Evolutionary conservation across 345 rosid genomes (phyloP), one percentile per base, ranked within the genome.

Genomic region (Chamaenerion angustifolium): DNA sequence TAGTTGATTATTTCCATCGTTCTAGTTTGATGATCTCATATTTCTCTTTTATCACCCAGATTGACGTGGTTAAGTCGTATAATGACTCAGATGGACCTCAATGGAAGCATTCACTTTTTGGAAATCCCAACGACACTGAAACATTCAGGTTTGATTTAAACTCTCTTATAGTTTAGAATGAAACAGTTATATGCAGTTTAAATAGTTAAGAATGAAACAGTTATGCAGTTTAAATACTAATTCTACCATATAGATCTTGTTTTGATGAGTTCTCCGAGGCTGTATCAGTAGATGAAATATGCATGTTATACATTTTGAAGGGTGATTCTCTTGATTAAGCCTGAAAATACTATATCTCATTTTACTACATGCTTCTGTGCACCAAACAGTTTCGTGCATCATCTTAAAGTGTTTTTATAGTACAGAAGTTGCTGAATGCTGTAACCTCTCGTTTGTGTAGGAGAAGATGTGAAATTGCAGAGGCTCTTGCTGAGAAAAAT

Each of bases 81-180:
- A 83, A 60, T 61, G 95, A 90, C 61, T 68, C 86, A 1, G 95
- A 86, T 56, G 80, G 87, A 48, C 81, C 78, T 35, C 96, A 81
- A 62, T 86, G 98, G 96, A 83, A 74, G 69, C 85, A 64, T 69
- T 90, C 98, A 43, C 86, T 83, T 52, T 90, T 90, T 69, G 96
- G 96, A 65, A 90, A 90, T 71, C 98, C 98, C 65, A 90, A 73
- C 70, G 98, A 90, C 61, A 60, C 73, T 25, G 98, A 90, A 61
- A 90, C 98, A 64, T 79, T 78, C 80, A 86, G 98, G 98, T 90
- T 60, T 58, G 73, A 40, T 65, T 46, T 44, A 16, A 12, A 14
- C 3, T 4, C 19, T 19, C 19, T 8, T 35, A 12, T 35, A 23
- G 11, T 11, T 47, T 37, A 13, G n/a, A 12, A 18, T 12, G 11